Evolutionary conservation across 2,329 filamentous ascomycete species (phyloP), one percentile per base, ranked within the genome.

Genomic region (Ustilaginoidea virens): DNA sequence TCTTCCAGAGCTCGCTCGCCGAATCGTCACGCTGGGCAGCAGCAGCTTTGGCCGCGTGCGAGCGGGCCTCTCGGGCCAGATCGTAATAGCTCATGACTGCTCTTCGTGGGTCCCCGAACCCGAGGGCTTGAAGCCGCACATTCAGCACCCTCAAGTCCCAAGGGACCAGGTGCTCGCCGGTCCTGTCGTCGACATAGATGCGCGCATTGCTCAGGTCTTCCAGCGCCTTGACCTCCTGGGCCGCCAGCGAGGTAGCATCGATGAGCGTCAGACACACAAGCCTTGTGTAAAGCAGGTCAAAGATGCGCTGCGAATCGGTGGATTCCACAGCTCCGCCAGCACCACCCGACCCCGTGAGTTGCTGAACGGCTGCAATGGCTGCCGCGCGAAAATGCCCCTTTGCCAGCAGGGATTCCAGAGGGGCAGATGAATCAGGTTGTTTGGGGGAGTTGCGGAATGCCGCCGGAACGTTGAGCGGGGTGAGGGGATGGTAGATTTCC

Each of bases 11-110:
- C 37, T 64, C 59, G 11, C 63, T 57, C 14, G 70, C 69, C 1
- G 71, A 61, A 28, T 66, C 60, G 7, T 67, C 63, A 22, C 61
- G 58, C 18, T 39, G 43, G 8, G 40, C 44, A 5, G 42, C 46
- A 0, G 69, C 46, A 0, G 69, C 63, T 18, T 55, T 60, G 12
- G 58, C 53, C 5, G 81, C 58, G 32, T 67, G 64, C 2, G 60
- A 57, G 12, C 85, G 64, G 2, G 81, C 82, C 50, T 92, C 83
- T 7, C 80, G 57, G 0, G 77, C 85, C 2, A 96, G 65, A 37
- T 93, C 85, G 47, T 93, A 92, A 48, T 92, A 82, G 25, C 80
- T 80, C 64, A 90, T 87, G 33, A 98, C 76, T 4, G 81, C 80
- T 36, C 86, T 68, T 4, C 87, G 67, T 28, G 76, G 71, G 52